Evolutionary conservation across 768 basidiomycete species (phyloP).

Genomic region (Psilocybe cubensis): DNA sequence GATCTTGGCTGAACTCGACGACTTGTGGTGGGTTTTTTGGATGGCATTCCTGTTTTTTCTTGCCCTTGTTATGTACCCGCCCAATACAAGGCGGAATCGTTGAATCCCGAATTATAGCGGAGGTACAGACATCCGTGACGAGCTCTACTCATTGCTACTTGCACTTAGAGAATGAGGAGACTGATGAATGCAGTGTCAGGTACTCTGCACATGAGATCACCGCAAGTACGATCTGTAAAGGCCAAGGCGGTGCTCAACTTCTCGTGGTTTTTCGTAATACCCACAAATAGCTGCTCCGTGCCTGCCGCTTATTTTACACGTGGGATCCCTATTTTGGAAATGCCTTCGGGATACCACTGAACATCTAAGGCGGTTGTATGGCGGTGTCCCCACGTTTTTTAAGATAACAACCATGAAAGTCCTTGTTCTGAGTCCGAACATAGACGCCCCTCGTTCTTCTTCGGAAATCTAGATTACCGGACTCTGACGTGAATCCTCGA

Average conservation of each 20-base stretch:
- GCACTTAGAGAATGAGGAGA: constrained; percentile 22
- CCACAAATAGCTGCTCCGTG: constrained; percentile 21
- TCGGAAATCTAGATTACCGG: constrained; percentile 13
- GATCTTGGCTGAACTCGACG: constrained; percentile 14
- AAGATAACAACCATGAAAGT: constrained; percentile 6
- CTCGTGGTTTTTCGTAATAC: constrained; percentile 8
- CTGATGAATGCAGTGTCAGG: constrained; percentile 35
- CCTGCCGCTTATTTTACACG: constrained; percentile 23
- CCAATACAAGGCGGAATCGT: constrained; percentile 16
- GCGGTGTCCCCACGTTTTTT: constrained; percentile 24
- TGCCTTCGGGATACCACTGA: constrained; percentile 24
- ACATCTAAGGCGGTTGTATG: constrained; percentile 34
- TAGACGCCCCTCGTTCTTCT: constrained; percentile 17
- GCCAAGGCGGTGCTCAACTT: constrained; percentile 26
- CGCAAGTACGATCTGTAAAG: constrained; percentile 9
- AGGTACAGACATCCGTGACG: constrained; percentile 28
- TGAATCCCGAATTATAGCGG: constrained; percentile 21
- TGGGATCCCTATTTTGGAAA: constrained; percentile 28
- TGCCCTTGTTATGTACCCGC: constrained; percentile 23
- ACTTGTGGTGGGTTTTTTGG: constrained; percentile 18
- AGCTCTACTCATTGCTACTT: constrained; percentile 26
- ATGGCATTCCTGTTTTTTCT: constrained; percentile 12
- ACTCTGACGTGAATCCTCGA: background rate
- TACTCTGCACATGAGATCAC: constrained; percentile 22
- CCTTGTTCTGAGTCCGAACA: constrained; percentile 13